Percentiles rank a stretch among this genome's conserved stretches.
These are phyloP conservation scores for Camelina neglecta DNA, from an alignment of 345 rosid species.

Conservation along the genomic window DNA sequence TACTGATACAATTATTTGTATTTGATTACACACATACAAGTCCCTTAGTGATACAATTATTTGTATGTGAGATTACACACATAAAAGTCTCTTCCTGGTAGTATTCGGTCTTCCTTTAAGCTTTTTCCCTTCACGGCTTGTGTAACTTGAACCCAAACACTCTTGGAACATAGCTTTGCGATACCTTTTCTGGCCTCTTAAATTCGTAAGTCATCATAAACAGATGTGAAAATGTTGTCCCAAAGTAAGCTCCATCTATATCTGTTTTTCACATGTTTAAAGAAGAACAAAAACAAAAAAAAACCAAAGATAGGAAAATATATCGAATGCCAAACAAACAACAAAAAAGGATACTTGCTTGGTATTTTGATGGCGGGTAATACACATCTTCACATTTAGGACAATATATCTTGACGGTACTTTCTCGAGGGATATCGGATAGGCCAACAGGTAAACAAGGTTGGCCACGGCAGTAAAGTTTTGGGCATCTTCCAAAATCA, in stretches of 20 bases:
- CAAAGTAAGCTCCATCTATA: constrained; percentile 89
- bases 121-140: constrained; percentile 50
- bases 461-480: constrained; percentile 87
- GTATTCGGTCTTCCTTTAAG: neutral
- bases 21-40: too few relatives aligned
- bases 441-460: constrained; percentile 93
- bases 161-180: constrained; percentile 79
- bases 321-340: neutral
- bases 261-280: constrained; percentile 59
- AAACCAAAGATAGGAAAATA: neutral
- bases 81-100: too few relatives aligned
- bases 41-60: too few relatives aligned
- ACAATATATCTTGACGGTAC: constrained; percentile 84
- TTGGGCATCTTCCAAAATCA: constrained; percentile 91
- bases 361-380: constrained; percentile 82
- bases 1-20: too few relatives aligned
- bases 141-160: constrained; percentile 90
- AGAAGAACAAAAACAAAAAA: constrained; percentile 31
- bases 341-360: constrained; percentile 79
- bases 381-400: constrained; percentile 88
- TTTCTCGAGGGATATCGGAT: constrained; percentile 87
- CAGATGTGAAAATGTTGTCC: constrained; percentile 83
- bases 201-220: constrained; percentile 74
- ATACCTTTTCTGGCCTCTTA: constrained; percentile 65
- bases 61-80: too few relatives aligned